These are phyloP conservation scores for Leishmania martiniquensis DNA, from an alignment of 208 protist species.

Conservation along the genomic window DNA sequence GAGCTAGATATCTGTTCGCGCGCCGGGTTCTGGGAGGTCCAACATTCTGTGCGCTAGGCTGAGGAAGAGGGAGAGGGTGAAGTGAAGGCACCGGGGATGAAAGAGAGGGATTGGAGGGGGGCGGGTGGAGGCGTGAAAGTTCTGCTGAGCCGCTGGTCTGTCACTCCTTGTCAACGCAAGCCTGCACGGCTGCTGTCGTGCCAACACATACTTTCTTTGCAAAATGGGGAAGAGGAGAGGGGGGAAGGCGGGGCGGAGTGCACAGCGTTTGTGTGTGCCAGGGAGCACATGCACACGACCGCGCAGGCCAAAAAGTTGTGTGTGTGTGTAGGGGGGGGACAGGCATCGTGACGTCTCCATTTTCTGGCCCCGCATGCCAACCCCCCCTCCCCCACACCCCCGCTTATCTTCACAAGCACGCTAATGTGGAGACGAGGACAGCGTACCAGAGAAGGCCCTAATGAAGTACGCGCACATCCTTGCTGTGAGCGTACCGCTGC, in stretches of 20 bases:
- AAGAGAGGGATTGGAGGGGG: no score
- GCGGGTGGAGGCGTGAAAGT: not conserved
- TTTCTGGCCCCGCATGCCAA: not conserved
- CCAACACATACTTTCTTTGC: not conserved
- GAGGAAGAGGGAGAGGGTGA: not conserved
- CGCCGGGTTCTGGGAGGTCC: not conserved
- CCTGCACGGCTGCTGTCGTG: not conserved
- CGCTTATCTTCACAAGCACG: not conserved
- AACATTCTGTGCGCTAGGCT: not conserved
- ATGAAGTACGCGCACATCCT: not conserved
- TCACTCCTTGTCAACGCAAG: not conserved
- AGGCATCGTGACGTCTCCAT: not conserved
- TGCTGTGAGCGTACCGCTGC: not conserved
- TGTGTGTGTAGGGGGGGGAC: no score
- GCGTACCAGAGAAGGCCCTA: not conserved
- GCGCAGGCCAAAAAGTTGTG: no score
- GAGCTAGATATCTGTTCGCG: not conserved
- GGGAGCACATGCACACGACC: not conserved
- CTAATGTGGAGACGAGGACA: not conserved
- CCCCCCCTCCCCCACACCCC: not conserved
- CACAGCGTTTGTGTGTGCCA: not conserved
- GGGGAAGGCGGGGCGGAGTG: not conserved
- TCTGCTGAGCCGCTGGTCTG: not conserved
- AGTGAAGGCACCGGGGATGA: not conserved
- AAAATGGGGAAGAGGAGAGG: not conserved